Evolutionary conservation across 805 yeast species (phyloP), one percentile per base, ranked within the genome.

Genomic region (Candida suzukii): DNA sequence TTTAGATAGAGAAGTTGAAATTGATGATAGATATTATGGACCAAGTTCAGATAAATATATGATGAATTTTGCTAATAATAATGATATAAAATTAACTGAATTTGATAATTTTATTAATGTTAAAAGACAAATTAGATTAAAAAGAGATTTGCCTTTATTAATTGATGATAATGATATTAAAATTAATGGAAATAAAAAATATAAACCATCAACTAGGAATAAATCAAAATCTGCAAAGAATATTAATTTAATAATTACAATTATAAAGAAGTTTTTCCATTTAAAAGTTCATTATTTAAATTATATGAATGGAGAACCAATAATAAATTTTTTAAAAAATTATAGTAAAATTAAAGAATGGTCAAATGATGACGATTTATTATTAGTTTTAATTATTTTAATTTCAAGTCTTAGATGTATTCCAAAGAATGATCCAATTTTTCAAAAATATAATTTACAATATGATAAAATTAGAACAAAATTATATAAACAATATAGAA

Each of bases 321-420:
- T 71, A 1, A 40, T 68, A 5, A 55, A 56, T 2, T 72, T 72
- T 39, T 50, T 74, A 20, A 55, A 61, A 16, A 56, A 60, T 18
- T 67, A 69, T 50, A 58, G 46, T 18, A 47, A 45, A 5, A 49
- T 57, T 35, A 54, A 57, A 29, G 62, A 59, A 17, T 71, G 78
- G 77, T 71, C 67, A 39, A 58, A 67, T 44, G 74, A 70, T 42
- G 76, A 73, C 48, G 78, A 73, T 45, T 51, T 73, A 48, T 58
- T 74, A 22, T 53, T 72, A 26, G 54, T 73, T 20, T 60, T 68
- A 33, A 68, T 71, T 70, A 60, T 74, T 19, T 51, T 74, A 25
- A 57, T 71, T 11, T 54, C 71, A 4, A 52, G 69, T n/a, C 45
- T 71, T 25, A 57, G 67, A 39, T 62, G 61, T 19, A 30, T 61